Evolutionary conservation across 352 stramenopile genomes (phyloP).

Genomic region (Phytophthora quininea): DNA sequence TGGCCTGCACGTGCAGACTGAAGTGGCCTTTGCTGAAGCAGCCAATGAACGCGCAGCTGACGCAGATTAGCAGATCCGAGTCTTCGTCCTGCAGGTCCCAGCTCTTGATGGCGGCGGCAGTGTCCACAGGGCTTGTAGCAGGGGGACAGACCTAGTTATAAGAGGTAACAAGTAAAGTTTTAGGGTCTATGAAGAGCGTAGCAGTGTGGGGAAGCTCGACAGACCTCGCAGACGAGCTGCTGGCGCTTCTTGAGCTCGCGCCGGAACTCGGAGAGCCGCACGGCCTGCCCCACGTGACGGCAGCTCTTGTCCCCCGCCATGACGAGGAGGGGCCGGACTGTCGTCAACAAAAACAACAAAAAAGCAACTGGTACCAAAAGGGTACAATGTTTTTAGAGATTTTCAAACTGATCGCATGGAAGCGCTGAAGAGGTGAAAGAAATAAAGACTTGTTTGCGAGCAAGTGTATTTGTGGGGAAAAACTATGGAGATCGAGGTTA

Average conservation of each 20-base stretch:
- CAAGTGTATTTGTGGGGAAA: too few species aligned
- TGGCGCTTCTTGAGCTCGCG: constrained; percentile 56
- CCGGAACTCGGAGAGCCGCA: constrained; percentile 54
- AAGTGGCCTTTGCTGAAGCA: constrained; percentile 64
- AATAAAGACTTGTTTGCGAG: too few species aligned
- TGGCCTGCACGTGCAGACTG: constrained; percentile 48
- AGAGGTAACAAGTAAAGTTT: background rate
- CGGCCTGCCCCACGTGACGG: constrained; percentile 60
- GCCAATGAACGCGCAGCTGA: constrained; percentile 66
- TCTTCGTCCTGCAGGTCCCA: constrained; percentile 41
- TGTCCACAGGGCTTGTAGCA: too few species aligned
- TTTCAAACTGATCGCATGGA: too few species aligned
- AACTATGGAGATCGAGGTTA: too few species aligned
- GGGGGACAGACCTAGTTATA: constrained; percentile 26
- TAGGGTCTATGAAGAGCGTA: too few species aligned
- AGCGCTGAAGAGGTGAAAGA: too few species aligned
- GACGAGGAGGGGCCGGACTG: background rate
- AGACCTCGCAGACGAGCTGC: constrained; percentile 50
- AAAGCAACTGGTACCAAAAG: background rate
- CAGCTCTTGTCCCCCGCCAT: constrained; percentile 59
- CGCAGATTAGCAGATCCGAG: constrained; percentile 56
- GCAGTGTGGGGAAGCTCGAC: background rate
- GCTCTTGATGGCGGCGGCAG: constrained; percentile 24
- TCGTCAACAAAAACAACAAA: too few species aligned
- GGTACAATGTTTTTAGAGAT: too few species aligned